Percentiles rank a stretch among this genome's conserved stretches.
phyloP scores from a whole-genome alignment of 2,329 filamentous ascomycete species.

The Furcasterigmium sp. region DNA sequence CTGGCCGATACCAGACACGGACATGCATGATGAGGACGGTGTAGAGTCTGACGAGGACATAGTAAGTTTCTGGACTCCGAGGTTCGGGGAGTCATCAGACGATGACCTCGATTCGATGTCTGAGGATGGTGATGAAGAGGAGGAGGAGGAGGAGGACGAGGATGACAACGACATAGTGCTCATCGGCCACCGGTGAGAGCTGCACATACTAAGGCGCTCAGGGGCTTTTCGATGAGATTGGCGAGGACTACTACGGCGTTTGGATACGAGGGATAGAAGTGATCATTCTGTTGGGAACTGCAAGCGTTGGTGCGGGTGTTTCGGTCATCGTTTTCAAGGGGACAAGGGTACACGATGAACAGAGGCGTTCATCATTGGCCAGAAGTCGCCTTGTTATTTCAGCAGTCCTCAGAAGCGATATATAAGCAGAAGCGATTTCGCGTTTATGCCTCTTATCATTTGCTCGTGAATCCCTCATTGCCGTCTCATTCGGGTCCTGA shows the following conservation, averaged over 20 bases:
- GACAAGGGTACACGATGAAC: no score
- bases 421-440: no score
- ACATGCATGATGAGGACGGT: constrained; percentile 24
- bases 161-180: constrained; percentile 46
- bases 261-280: background rate
- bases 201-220: background rate
- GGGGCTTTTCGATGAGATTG: no score
- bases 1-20: background rate
- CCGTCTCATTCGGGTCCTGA: no score
- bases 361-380: no score
- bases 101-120: constrained; percentile 35
- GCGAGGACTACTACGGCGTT: background rate
- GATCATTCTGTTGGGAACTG: no score
- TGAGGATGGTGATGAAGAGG: constrained; percentile 30
- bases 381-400: no score
- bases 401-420: no score
- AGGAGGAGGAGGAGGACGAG: constrained; percentile 39
- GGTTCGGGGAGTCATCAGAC: constrained; percentile 39
- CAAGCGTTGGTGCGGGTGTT: no score
- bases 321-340: no score
- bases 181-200: constrained; percentile 39
- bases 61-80: constrained; percentile 50
- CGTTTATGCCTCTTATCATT: no score
- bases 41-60: constrained; percentile 49
- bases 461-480: no score